These are phyloP conservation scores for Rhododendron molle DNA, from an alignment of 148 eudicot genomes.

Conservation along the genomic window DNA sequence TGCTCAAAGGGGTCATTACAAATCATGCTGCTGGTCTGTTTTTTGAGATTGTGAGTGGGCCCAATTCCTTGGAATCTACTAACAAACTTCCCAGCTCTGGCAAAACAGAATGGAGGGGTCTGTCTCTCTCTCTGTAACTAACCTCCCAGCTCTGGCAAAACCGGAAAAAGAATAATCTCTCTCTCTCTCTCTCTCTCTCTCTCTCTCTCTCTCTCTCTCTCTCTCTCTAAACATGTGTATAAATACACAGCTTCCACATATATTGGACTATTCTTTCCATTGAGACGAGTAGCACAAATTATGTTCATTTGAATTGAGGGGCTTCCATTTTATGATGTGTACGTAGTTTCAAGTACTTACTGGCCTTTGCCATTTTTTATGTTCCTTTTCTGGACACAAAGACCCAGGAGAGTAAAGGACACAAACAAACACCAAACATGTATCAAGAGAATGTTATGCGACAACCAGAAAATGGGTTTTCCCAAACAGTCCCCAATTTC, in stretches of 20 bases:
- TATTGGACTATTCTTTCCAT: not conserved
- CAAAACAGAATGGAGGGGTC: not conserved
- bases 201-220: not conserved
- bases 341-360: not conserved
- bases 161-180: not conserved
- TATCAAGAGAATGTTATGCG: slow-evolving; percentile 32
- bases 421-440: slow-evolving; percentile 22
- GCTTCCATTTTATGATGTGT: not conserved
- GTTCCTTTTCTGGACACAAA: slow-evolving; percentile 1
- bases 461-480: slow-evolving; percentile 31
- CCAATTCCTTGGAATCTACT: slow-evolving; percentile 15
- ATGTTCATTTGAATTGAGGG: not conserved
- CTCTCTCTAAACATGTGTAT: not conserved
- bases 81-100: slow-evolving; percentile 21
- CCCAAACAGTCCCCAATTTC: slow-evolving; percentile 23
- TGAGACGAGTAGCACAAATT: not conserved
- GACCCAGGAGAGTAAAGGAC: slow-evolving; percentile 19
- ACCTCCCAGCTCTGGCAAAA: not conserved
- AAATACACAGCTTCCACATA: no score
- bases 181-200: no score
- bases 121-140: not conserved
- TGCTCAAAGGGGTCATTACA: no score
- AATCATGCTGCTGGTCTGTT: not conserved
- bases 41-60: slow-evolving; percentile 18
- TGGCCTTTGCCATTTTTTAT: not conserved